A percentile compares a stretch with the other conserved stretches of the same genome.
phyloP scores from a whole-genome alignment of 2,329 filamentous ascomycete genomes.

The Aureobasidium vineae region DNA sequence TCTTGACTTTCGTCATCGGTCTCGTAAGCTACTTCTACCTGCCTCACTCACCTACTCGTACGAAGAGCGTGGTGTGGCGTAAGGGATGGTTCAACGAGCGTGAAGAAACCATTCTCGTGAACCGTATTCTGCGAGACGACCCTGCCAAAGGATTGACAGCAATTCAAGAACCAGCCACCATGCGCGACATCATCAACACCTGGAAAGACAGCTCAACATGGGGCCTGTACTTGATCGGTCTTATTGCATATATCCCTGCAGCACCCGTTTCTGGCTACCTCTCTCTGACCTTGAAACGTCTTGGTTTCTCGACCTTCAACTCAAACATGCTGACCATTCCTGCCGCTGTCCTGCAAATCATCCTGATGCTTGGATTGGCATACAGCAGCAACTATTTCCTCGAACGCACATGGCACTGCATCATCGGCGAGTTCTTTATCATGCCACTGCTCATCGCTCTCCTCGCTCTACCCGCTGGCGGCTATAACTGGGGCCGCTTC shows the following conservation, averaged over 20 bases:
- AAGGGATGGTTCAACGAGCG: conserved; percentile 35
- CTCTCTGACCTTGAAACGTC: conserved; percentile 56
- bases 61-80: conserved; percentile 33
- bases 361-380: conserved; percentile 56
- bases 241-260: conserved; percentile 55
- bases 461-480: conserved; percentile 50
- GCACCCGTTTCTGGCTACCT: conserved; percentile 55
- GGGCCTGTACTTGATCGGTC: conserved; percentile 44
- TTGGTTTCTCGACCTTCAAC: conserved; percentile 50
- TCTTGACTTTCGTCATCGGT: conserved; percentile 28
- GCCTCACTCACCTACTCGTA: conserved; percentile 36
- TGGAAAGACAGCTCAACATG: conserved; percentile 24
- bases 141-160: conserved; percentile 29
- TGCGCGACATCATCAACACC: conserved; percentile 25
- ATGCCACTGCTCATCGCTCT: conserved; percentile 54
- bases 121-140: conserved; percentile 30
- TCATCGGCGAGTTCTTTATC: conserved; percentile 54
- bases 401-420: conserved; percentile 54
- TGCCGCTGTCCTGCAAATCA: conserved; percentile 40
- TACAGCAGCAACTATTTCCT: conserved; percentile 57
- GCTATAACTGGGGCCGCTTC: conserved; percentile 53
- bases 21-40: conserved; percentile 34
- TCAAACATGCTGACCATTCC: conserved; percentile 30
- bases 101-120: conserved; percentile 37
- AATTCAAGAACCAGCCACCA: conserved; percentile 21